These are phyloP conservation scores for Corylus avellana DNA, from an alignment of 306 rosid species.

Conservation along the genomic window DNA sequence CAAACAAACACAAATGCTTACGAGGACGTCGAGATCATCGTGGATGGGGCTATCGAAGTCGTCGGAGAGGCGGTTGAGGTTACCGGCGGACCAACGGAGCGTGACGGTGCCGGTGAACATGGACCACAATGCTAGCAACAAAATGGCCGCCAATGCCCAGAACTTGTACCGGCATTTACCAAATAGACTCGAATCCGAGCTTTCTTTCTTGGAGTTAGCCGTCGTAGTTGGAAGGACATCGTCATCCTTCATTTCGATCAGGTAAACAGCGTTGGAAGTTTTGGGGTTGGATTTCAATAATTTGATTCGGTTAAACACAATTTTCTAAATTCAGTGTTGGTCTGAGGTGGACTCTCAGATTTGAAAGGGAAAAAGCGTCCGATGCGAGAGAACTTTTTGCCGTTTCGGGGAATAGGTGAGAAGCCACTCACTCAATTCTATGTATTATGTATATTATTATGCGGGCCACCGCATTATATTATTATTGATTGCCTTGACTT, in stretches of 20 bases:
- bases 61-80: constrained; percentile 64
- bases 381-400: too few relatives aligned
- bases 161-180: constrained; percentile 89
- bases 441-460: too few relatives aligned
- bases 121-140: constrained; percentile 95
- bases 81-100: constrained; percentile 89
- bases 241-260: constrained; percentile 82
- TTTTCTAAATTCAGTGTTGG: too few relatives aligned
- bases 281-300: neutral
- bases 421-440: too few relatives aligned
- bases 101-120: constrained; percentile 98
- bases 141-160: constrained; percentile 91
- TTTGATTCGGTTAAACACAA: neutral
- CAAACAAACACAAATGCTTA: constrained; percentile 28
- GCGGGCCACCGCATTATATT: too few relatives aligned
- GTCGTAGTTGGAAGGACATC: constrained; percentile 75
- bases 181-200: constrained; percentile 50
- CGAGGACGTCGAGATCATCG: constrained; percentile 95
- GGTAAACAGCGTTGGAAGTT: neutral
- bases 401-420: too few relatives aligned
- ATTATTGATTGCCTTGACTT: too few relatives aligned
- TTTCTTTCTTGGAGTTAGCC: constrained; percentile 57
- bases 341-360: too few relatives aligned
- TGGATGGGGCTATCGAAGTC: constrained; percentile 63
- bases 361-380: too few relatives aligned